Evolutionary conservation across 2,329 filamentous ascomycete genomes (phyloP), one percentile per base, ranked within the genome.

Genomic region (Colletotrichum agaves): DNA sequence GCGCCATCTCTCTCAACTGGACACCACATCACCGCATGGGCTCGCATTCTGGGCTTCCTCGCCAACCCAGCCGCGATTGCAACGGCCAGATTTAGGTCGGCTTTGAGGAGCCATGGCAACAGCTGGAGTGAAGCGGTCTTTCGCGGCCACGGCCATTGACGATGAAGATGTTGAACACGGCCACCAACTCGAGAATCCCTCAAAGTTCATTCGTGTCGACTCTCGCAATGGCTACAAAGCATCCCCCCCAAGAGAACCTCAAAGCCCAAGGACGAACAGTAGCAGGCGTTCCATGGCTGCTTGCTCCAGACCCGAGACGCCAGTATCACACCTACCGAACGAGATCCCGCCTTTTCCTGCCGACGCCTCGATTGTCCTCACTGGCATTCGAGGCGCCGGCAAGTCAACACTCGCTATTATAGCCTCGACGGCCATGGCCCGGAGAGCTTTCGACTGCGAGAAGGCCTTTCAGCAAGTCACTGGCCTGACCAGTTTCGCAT

Each of bases 361-460:
- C 43, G 85, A 91, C 80, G 88, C 90, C 2, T 93, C 92, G 1
- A 88, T 94, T 62, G 86, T 94, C 6, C 82, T 94, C 17, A 85
- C 92, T 21, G 92, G 92, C 2, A 88, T 93, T 63, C 88, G 90
- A 13, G 92, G 91, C 11, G 88, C 90, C 5, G 92, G 92, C 15
- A 94, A 94, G 77, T 91, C 91, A 2, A 93, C 90, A 1, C 81
- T 94, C 11, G 92, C 90, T 13, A 87, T 94, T 53, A 93, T 94
- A 69, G 90, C 91, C 5, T 91, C 91, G 0, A 89, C 89, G 7
- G 90, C 90, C 55, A 88, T 92, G 76, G 87, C 88, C 60, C 84
- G 90, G 44, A 88, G 88, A 60, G 83, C 94, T 2, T 80, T 94
- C 60, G 91, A 94, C 69, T 84, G 89, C 37, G 91, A 94, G 70